Conservation (phyloP, 2,329 filamentous ascomycete genomes). For the Metarhizium sp. region DNA sequence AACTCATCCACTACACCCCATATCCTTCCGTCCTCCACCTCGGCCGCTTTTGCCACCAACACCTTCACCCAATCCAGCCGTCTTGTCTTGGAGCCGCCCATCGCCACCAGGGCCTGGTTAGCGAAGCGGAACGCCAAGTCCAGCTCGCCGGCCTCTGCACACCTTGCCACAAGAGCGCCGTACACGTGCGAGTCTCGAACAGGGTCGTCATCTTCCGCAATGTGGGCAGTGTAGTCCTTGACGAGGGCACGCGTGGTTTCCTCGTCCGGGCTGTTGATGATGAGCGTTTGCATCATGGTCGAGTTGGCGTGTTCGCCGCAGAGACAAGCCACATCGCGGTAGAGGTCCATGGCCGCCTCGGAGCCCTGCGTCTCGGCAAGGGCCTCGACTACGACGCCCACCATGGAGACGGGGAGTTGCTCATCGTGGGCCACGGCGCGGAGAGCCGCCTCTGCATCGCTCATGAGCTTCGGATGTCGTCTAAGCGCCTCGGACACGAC, state of each 20-base stretch:
- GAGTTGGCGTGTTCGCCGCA: constrained; percentile 18
- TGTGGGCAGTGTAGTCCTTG: constrained; percentile 19
- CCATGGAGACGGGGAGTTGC: constrained; percentile 26
- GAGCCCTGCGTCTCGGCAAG: constrained; percentile 18
- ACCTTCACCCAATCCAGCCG: constrained; percentile 17
- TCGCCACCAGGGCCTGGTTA: constrained; percentile 6
- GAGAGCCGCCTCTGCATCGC: constrained; percentile 47
- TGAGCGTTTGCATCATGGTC: constrained; percentile 19
- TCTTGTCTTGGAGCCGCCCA: constrained; percentile 3
- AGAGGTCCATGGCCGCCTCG: constrained; percentile 23
- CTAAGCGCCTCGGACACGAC: constrained; percentile 50
- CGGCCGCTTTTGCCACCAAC: constrained; percentile 17
- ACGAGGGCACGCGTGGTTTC: constrained; percentile 17
- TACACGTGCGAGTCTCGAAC: constrained; percentile 11
- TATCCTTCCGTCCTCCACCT: constrained; percentile 20
- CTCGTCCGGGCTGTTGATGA: constrained; percentile 17
- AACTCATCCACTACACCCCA: constrained; percentile 23
- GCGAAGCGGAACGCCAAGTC: constrained; percentile 26
- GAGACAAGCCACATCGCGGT: constrained; percentile 18
- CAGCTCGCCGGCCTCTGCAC: constrained; percentile 18
- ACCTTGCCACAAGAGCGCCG: constrained; percentile 19
- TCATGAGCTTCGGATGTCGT: constrained; percentile 32
- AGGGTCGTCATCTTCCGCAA: constrained; percentile 9
- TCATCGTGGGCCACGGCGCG: constrained; percentile 34
- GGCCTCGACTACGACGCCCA: constrained; percentile 26